phyloP scores from a whole-genome alignment of 2,329 filamentous ascomycete genomes.

The Nemania abortiva region DNA sequence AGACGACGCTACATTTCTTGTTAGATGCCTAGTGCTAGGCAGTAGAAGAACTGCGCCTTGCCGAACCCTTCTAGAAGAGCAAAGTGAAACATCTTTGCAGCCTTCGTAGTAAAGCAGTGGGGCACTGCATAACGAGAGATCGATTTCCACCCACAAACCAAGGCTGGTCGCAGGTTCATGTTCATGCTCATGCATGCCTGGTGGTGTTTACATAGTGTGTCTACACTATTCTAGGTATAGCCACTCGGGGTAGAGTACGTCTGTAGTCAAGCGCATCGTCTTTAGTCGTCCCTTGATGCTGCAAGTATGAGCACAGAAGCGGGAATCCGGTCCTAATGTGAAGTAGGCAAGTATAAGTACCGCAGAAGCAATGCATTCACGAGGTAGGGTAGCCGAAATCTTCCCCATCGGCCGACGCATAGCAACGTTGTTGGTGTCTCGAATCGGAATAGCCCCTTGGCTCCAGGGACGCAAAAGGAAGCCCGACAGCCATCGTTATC shows the following conservation, averaged over 20 bases:
- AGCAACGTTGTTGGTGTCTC: constrained; percentile 3
- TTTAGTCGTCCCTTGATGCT: not conserved
- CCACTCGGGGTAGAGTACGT: not conserved
- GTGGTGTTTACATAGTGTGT: constrained; percentile 8
- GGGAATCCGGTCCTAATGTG: not conserved
- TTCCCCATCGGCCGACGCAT: constrained; percentile 13
- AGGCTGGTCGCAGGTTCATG: constrained; percentile 1
- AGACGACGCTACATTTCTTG: not conserved
- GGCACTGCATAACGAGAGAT: constrained; percentile 9
- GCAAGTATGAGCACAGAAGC: constrained; percentile 3
- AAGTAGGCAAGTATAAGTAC: not conserved
- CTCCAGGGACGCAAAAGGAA: constrained; percentile 31
- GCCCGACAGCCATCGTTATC: constrained; percentile 24
- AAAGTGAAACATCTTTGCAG: constrained; percentile 6
- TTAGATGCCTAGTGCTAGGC: not conserved
- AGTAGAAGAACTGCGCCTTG: not conserved
- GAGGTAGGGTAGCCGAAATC: constrained; percentile 6
- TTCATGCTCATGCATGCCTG: constrained; percentile 21
- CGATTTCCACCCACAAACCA: constrained; percentile 1
- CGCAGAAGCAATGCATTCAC: not conserved
- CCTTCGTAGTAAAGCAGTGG: constrained; percentile 9
- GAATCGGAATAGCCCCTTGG: constrained; percentile 22
- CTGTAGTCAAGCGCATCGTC: constrained; percentile 12
- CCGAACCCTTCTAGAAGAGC: constrained; percentile 23
- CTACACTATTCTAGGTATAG: constrained; percentile 3